Base-by-base conservation (phyloP, 441 rosid genomes). In the Isatis lusitanica region DNA sequence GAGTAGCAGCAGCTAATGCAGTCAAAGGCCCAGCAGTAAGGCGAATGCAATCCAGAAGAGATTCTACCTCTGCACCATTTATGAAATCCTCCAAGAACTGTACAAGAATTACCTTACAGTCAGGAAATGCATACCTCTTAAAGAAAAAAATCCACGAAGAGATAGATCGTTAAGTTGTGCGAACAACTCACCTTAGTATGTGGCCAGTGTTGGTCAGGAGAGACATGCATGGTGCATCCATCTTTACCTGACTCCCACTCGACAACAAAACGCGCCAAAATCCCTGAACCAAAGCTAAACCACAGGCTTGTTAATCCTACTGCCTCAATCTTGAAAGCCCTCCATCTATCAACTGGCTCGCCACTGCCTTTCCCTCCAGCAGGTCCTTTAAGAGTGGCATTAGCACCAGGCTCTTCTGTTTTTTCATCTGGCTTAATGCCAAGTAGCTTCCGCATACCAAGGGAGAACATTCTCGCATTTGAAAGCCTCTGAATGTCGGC, bases 191-290 rank as follows among this genome's bases (percentile, higher is more conserved):
- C 99, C 96, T 93, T 93, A 6, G 99, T 96, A 78, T 96, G 99
- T 26, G 98, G 99, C 99, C 99, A 96, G 71, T 86, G 96, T 82
- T 93, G 98, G 70, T 96, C 98, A 8, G 99, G 99, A 74, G 97
- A 93, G 80, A 96, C 99, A 79, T 92, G 99, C 98, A 93, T 92
- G 26, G 99, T 96, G 85, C 99, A 96, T 75, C 97, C 98, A 78
- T 96, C 96, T 83, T 87, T 96, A 79, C 91, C 93, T 9, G 97
- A 85, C 82, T 93, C 97, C 99, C 99, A 96, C 81, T 96, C 98
- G 61, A 96, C 98, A 83, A 93, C 97, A 85, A 96, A 93, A 60
- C 98, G 96, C 36, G 96, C 98, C 18, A 92, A 87, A 62, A 88
- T 83, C 31, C 91, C 91, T 28, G 99, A 83, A 52, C 97, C 98